Conservation (phyloP, 1,139 yeast genomes). For the Casaregolazyma suthepensis region DNA sequence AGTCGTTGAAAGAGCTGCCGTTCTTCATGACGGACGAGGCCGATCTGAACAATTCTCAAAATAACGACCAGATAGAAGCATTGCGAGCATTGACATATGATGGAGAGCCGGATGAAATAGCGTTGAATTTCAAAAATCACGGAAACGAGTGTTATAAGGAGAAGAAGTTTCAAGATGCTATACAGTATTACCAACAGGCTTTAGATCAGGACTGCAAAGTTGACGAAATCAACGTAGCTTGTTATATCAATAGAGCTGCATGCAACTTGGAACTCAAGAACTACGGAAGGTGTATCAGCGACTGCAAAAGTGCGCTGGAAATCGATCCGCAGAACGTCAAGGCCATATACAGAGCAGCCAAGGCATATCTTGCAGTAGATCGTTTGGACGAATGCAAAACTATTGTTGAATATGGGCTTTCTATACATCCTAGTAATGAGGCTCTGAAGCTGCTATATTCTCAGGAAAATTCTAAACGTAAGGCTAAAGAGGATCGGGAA, state of each 20-base stretch:
- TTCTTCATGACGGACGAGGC: conserved; percentile 90
- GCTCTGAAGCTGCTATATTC: conserved; percentile 35
- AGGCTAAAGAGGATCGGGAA: conserved; percentile 27
- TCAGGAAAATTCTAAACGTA: conserved; percentile 20
- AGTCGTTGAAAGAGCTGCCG: conserved; percentile 78
- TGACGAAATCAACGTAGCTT: conserved; percentile 49
- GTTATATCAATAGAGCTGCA: conserved; percentile 81
- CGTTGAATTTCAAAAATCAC: conserved; percentile 82
- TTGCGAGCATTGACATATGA: conserved; percentile 87
- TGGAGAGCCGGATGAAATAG: conserved; percentile 91
- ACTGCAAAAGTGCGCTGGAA: conserved; percentile 66
- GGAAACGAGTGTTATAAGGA: conserved; percentile 81
- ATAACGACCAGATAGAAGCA: conserved; percentile 74
- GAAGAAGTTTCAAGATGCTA: conserved; percentile 68
- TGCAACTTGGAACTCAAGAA: conserved; percentile 74
- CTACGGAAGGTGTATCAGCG: conserved; percentile 79
- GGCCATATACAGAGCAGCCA: conserved; percentile 81
- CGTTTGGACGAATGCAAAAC: conserved; percentile 67
- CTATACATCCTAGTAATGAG: conserved; percentile 51
- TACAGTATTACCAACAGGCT: conserved; percentile 74
- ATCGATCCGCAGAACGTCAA: conserved; percentile 67
- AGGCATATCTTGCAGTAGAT: conserved; percentile 66
- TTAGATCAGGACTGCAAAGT: conserved; percentile 53
- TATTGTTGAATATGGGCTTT: conserved; percentile 56
- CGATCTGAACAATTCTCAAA: conserved; percentile 68